Percentiles rank a stretch among this genome's conserved stretches.
Evolutionary conservation across 352 stramenopile genomes (phyloP).

Genomic region (Pythium oligandrum): DNA sequence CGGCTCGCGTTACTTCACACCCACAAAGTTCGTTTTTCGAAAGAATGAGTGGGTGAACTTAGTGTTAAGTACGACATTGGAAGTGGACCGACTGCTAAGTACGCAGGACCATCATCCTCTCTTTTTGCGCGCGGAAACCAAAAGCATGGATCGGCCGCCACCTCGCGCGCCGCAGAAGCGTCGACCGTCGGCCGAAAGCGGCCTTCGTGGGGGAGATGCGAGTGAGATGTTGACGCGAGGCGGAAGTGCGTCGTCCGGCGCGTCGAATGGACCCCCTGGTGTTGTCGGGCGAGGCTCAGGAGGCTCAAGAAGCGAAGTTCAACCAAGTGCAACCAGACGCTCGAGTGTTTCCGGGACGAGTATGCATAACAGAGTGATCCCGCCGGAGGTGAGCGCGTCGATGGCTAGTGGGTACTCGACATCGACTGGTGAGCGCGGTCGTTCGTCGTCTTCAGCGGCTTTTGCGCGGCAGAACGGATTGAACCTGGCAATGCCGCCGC

Average conservation of each 20-base stretch:
- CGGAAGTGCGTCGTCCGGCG: not conserved
- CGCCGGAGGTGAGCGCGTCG: conserved; percentile 4
- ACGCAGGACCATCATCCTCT: not conserved
- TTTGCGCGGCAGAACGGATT: not conserved
- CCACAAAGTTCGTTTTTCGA: not conserved
- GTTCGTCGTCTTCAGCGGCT: not conserved
- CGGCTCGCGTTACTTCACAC: not conserved
- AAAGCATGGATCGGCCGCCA: conserved; percentile 8
- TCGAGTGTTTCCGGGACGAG: not conserved
- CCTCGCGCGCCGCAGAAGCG: conserved; percentile 26
- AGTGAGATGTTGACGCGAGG: not conserved
- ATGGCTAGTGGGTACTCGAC: not conserved
- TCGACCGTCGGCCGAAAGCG: conserved; percentile 11
- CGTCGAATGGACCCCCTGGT: not conserved
- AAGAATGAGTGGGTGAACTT: no score
- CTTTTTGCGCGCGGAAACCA: not conserved
- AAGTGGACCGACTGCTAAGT: no score
- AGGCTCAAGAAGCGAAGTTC: not conserved
- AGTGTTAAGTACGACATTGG: not conserved
- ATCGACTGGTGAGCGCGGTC: no score
- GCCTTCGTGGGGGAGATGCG: conserved; percentile 2
- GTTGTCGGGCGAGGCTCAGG: not conserved
- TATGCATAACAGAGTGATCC: conserved; percentile 22
- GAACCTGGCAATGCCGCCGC: conserved; percentile 13
- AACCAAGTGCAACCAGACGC: not conserved